Base-by-base conservation (phyloP, 225 moss, liverwort and hornwort genomes). In the Sphagnum contortum region DNA sequence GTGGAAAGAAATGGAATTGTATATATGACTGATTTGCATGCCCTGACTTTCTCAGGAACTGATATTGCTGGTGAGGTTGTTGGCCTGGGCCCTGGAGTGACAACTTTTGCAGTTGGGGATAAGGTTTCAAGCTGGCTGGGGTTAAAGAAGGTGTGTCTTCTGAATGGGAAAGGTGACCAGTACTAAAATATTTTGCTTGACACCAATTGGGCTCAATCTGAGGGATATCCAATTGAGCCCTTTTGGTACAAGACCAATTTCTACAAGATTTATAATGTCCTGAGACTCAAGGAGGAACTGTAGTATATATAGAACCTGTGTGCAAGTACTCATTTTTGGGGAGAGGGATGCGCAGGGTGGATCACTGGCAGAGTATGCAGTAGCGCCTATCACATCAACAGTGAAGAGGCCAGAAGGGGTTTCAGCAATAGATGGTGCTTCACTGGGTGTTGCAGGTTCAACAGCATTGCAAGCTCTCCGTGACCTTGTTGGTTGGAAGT, bases 51-150 rank as follows among this genome's bases (percentile, higher is more conserved):
- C 29, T 29, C 72, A 77, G 80, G 74, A 3, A 74, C 69, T 3
- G 90, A 93, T 49, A 50, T 90, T 69, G 86, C 88, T 0, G 92
- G 81, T 7, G 88, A 89, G 67, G 89, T 90, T 48, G 86, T 90
- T 5, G 70, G 57, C 6, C 68, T 80, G 44, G 92, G 88, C 2
- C n/a, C 78, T n/a, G 62, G 51, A 45, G 81, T 88, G 48, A 62
- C 59, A 44, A 72, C 76, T 55, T 79, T 88, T 45, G 57, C 12
- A 49, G 75, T 68, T 2, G 83, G 92, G 49, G 82, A 89, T 59
- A 87, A 87, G 64, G 66, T 89, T 64, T 72, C 81, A 50, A 3
- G 73, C 5, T 83, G 65, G 57, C 64, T 89, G 45, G 71, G 84
- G 29, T 29, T 29, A 47, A 9, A 2, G 14, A 49, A 9, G 2